Percentiles rank a stretch among this genome's conserved stretches.
Conservation (phyloP, 1,139 yeast species). For the Candida sanyaensis region DNA sequence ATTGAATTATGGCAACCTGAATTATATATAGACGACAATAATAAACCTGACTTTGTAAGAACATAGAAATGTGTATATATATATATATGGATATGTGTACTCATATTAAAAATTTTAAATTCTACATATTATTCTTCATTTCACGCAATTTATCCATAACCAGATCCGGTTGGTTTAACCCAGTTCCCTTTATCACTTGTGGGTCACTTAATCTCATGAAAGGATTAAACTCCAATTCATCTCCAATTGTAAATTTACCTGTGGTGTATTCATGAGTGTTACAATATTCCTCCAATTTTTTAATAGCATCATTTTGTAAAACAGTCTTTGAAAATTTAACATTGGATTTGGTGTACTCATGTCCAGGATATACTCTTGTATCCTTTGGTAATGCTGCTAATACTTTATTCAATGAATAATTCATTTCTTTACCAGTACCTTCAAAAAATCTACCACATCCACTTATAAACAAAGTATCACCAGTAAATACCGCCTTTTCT, state of each 20-base stretch:
- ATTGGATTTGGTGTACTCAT: slow-evolving; percentile 88
- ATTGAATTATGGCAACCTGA: slow-evolving; percentile 53
- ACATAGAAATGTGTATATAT: slow-evolving; percentile 6
- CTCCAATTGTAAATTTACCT: slow-evolving; percentile 80
- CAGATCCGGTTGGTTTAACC: slow-evolving; percentile 37
- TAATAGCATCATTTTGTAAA: slow-evolving; percentile 55
- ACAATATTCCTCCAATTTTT: slow-evolving; percentile 52
- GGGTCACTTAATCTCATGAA: slow-evolving; percentile 77
- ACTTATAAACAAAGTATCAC: slow-evolving; percentile 90
- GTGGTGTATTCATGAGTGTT: slow-evolving; percentile 68
- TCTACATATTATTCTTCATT: slow-evolving; percentile 57
- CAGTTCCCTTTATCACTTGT: slow-evolving; percentile 48
- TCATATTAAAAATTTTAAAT: no score
- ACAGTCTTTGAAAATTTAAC: slow-evolving; percentile 73
- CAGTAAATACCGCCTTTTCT: slow-evolving; percentile 83
- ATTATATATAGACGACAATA: slow-evolving; percentile 30
- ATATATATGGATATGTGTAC: not conserved
- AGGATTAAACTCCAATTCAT: slow-evolving; percentile 83
- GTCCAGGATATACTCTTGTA: slow-evolving; percentile 87
- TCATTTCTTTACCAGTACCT: slow-evolving; percentile 84
- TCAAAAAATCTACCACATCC: slow-evolving; percentile 98
- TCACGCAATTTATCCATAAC: slow-evolving; percentile 70
- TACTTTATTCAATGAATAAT: slow-evolving; percentile 57
- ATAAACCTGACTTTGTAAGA: slow-evolving; percentile 41
- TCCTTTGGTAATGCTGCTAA: slow-evolving; percentile 65